Evolutionary conservation across 495 filamentous ascomycete genomes (phyloP), one percentile per base, ranked within the genome.

Genomic region (Ascobolus immersus): DNA sequence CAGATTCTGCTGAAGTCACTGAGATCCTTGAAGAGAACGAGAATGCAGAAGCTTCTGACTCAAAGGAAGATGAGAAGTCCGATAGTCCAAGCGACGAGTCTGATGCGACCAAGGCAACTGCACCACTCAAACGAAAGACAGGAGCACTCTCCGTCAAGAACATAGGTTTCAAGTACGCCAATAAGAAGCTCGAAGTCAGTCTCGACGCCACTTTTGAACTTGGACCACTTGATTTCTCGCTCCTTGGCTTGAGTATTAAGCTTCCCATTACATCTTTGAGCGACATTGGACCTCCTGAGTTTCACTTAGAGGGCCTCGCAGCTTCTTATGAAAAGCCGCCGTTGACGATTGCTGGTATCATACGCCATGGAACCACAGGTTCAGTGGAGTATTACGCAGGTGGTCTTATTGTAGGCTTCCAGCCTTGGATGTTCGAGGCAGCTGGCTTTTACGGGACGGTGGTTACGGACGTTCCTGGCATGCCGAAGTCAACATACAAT

Each of bases 161-260:
- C 21, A 39, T 60, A 7, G 55, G 55, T 1, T 34, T 62, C 14
- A 34, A 53, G 23, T 58, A 44, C 39, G 40, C 39, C 11, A 31
- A 43, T 21, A 34, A 39, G 8, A 35, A 17, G 2, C 39, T 61
- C 1, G 20, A 18, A n/a, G 26, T 61, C n/a, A 37, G 40, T 4
- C 30, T 61, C 5, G 47, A 53, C 28, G 55, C 57, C 2, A 41
- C 50, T 1, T 33, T 61, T 26, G 12, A 37, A n/a, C 37, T 62
- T 5, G 57, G 57, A 2, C 55, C 58, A 14, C 39, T 58, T 7
- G 48, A 41, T 5, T 37, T 59, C 26, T 39, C 38, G 7, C 27
- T 62, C 7, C 15, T 57, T 3, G 56, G 57, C 5, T 57, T 61
- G 38, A 42, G 33, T 11, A 17, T 55, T 17, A 34, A 30, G 10